Base-by-base conservation (phyloP, 192 early-diverging fungal species). In the Coemansia asiatica region DNA sequence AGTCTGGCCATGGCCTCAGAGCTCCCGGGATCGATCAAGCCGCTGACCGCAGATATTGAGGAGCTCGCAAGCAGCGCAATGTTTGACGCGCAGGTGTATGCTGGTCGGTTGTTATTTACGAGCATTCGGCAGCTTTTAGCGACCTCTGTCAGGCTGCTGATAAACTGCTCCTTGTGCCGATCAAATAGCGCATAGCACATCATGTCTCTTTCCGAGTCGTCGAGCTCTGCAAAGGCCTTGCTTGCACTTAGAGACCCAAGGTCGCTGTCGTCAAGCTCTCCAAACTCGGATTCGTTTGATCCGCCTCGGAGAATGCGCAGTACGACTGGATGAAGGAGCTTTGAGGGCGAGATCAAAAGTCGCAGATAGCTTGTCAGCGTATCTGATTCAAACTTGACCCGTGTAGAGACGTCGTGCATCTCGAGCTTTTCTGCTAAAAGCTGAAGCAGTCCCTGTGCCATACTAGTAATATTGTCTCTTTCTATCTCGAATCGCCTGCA, bases 51-150 rank as follows among this genome's bases (percentile, higher is more conserved):
- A 3, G 68, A 64, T 26, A 80, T 55, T 0, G 61, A 47, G 23
- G 77, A 74, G 8, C 72, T 72, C 15, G 62, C 66, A 23, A 68
- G 53, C 28, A 74, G 54, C 18, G 77, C 77, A 8, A 64, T 23
- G 46, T 71, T 74, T 35, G 57, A 54, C 61, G 68, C 67, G 51
- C 68, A 64, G 25, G 77, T 64, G 51, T 71, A 66, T 8, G 77
- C 77, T 1, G 77, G 77, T 0, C 72, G 77, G 25, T 51, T 68
- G 46, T 64, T 44, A 57, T 63, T 71, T 2, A 80, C 77, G 28
- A 80, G 69, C 12, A 74, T 44, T 28, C 47, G 69, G 69, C 77
- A 80, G 68, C 70, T 66, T 59, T 68, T 70, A 9, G 63, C 64
- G 18, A 68, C 60, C 21, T 59, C 57, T 0, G 77, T 62, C 33